Evolutionary conservation across 495 filamentous ascomycete species (phyloP).

Genomic region (Aspergillus nidulans): DNA sequence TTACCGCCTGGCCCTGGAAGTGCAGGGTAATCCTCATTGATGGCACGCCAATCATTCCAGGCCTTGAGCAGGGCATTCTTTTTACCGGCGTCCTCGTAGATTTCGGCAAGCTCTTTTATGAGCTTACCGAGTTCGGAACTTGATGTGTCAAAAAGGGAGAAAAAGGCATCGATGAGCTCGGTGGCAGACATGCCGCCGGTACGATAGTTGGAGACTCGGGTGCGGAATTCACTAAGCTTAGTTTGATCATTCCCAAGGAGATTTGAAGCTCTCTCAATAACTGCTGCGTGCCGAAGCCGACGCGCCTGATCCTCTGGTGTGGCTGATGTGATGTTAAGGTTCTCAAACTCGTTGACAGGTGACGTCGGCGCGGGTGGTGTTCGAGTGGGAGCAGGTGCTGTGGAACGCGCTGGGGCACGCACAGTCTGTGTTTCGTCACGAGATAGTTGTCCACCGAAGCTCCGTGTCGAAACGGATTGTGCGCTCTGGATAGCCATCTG

Average conservation of each 20-base stretch:
- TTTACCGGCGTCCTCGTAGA: constrained; percentile 80
- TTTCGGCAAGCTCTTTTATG: constrained; percentile 86
- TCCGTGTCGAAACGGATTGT: constrained; percentile 70
- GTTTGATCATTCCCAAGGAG: constrained; percentile 67
- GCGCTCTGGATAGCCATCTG: constrained; percentile 87
- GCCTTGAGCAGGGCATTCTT: constrained; percentile 66
- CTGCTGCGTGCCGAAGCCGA: constrained; percentile 64
- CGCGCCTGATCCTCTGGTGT: constrained; percentile 76
- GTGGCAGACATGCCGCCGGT: constrained; percentile 60
- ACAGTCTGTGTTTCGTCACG: constrained; percentile 46
- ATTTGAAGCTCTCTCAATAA: constrained; percentile 77
- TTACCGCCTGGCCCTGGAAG: constrained; percentile 68
- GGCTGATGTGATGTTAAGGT: constrained; percentile 37
- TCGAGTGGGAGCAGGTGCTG: constrained; percentile 33
- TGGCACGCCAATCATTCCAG: constrained; percentile 92
- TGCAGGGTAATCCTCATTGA: constrained; percentile 94
- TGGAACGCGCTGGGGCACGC: constrained; percentile 40
- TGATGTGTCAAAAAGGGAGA: constrained; percentile 75
- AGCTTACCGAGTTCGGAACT: constrained; percentile 79
- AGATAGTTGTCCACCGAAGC: constrained; percentile 77
- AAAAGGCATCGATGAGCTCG: constrained; percentile 76
- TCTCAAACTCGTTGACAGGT: constrained; percentile 40
- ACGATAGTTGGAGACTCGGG: constrained; percentile 69
- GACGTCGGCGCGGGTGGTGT: constrained; percentile 35
- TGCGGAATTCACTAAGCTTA: constrained; percentile 74